Conservation (phyloP, 495 filamentous ascomycete species). For the Lichina pygmaea region DNA sequence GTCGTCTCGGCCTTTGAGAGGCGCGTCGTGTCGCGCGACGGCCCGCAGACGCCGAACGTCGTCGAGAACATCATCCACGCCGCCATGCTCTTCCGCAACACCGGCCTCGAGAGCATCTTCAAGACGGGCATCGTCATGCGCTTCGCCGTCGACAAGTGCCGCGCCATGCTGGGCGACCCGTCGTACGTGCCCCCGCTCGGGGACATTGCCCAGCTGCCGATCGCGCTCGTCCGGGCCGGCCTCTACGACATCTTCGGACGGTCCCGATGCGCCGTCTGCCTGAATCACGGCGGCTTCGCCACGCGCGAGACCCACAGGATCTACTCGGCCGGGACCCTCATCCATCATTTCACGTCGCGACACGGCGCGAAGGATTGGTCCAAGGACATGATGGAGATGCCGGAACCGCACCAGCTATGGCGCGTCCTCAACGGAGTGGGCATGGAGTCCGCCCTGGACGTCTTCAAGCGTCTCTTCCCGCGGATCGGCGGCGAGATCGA, state of each 20-base stretch:
- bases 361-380: constrained; percentile 1
- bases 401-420: neutral
- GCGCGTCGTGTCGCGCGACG: neutral
- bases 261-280: constrained; percentile 2
- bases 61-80: constrained; percentile 4
- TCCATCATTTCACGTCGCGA: constrained; percentile 1
- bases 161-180: neutral
- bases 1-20: neutral
- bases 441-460: neutral
- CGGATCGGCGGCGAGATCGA: neutral
- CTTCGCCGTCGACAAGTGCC: constrained; percentile 2
- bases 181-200: neutral
- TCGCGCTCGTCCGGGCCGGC: constrained; percentile 2
- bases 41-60: neutral
- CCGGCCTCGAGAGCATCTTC: constrained; percentile 1
- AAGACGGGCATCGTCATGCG: constrained; percentile 1
- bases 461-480: constrained; percentile 4
- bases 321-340: constrained; percentile 2
- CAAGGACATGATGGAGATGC: neutral
- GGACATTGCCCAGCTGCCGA: constrained; percentile 1
- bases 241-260: constrained; percentile 3
- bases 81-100: neutral
- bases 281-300: neutral
- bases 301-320: neutral
- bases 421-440: neutral